A percentile compares a stretch with the other conserved stretches of the same genome.
Conservation (phyloP, 108 stramenopile genomes). For the Nitzschia inconspicua region DNA sequence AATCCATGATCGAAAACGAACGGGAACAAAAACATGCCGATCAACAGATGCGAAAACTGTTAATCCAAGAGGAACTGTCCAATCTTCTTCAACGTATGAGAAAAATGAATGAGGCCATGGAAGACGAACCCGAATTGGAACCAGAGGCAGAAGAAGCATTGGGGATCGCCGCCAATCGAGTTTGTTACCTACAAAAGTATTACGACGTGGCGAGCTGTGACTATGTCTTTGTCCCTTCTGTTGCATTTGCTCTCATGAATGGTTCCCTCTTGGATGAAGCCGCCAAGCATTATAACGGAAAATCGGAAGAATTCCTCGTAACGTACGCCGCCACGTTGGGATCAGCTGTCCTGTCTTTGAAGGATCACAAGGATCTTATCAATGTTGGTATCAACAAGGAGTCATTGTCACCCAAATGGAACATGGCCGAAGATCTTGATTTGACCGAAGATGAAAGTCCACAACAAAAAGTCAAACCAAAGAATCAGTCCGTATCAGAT, state of each 20-base stretch:
- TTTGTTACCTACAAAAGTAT: background rate
- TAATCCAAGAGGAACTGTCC: slow-evolving; percentile 11
- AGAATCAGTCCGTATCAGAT: too few species aligned
- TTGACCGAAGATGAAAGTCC: too few species aligned
- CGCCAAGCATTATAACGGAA: slow-evolving; percentile 1
- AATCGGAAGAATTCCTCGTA: background rate
- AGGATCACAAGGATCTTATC: too few species aligned
- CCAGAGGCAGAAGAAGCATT: slow-evolving; percentile 6
- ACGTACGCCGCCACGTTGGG: slow-evolving; percentile 5
- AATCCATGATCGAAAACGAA: too few species aligned
- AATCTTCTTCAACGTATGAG: background rate
- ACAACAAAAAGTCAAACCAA: too few species aligned
- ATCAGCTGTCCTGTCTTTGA: background rate
- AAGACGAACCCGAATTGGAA: slow-evolving; percentile 1
- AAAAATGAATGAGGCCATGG: background rate
- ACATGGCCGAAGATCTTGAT: too few species aligned
- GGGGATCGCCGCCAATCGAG: slow-evolving; percentile 19
- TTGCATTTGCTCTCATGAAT: slow-evolving; percentile 3
- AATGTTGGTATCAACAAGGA: too few species aligned
- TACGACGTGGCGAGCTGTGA: background rate
- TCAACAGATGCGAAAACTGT: background rate
- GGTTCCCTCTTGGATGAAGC: slow-evolving; percentile 6
- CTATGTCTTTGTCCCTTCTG: background rate
- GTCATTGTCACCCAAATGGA: too few species aligned
- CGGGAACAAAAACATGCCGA: too few species aligned